A percentile compares a stretch with the other conserved stretches of the same genome.
These are phyloP conservation scores for Neonothopanus nambi DNA, from an alignment of 1,284 basidiomycete genomes.

Conservation along the genomic window DNA sequence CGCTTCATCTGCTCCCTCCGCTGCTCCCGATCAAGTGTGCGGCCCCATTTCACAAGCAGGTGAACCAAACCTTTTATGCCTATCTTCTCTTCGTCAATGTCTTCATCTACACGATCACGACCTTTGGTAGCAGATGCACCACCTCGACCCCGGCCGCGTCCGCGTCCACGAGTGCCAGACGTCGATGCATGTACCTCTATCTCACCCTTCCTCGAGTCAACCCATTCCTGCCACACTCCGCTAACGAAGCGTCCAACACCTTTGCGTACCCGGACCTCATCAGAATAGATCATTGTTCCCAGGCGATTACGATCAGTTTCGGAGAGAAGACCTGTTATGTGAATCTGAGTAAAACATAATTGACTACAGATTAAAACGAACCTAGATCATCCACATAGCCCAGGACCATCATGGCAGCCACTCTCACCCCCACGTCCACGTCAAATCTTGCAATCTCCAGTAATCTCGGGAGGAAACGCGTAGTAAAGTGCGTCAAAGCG, in stretches of 20 bases:
- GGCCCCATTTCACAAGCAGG: constrained; percentile 69
- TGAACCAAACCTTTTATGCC: constrained; percentile 64
- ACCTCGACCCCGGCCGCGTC: constrained; percentile 35
- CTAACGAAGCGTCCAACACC: constrained; percentile 84
- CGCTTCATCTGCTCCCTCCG: constrained; percentile 31
- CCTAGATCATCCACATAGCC: constrained; percentile 67
- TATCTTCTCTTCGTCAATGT: constrained; percentile 54
- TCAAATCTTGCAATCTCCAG: constrained; percentile 94
- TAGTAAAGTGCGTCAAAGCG: constrained; percentile 85
- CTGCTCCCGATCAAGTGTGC: constrained; percentile 42
- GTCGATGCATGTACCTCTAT: constrained; percentile 11
- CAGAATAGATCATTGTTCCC: constrained; percentile 86
- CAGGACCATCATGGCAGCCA: constrained; percentile 84
- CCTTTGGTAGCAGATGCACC: constrained; percentile 4
- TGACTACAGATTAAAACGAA: neutral
- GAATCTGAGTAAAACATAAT: neutral
- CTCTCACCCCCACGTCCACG: constrained; percentile 81
- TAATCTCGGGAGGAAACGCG: constrained; percentile 87
- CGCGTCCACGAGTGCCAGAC: constrained; percentile 8
- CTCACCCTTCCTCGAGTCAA: constrained; percentile 52
- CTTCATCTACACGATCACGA: constrained; percentile 30
- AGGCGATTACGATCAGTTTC: constrained; percentile 83
- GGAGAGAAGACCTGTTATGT: constrained; percentile 75
- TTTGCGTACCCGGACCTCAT: constrained; percentile 79
- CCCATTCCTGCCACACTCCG: constrained; percentile 78